Evolutionary conservation across 768 basidiomycete species (phyloP).

Genomic region (Baorangia bicolor): DNA sequence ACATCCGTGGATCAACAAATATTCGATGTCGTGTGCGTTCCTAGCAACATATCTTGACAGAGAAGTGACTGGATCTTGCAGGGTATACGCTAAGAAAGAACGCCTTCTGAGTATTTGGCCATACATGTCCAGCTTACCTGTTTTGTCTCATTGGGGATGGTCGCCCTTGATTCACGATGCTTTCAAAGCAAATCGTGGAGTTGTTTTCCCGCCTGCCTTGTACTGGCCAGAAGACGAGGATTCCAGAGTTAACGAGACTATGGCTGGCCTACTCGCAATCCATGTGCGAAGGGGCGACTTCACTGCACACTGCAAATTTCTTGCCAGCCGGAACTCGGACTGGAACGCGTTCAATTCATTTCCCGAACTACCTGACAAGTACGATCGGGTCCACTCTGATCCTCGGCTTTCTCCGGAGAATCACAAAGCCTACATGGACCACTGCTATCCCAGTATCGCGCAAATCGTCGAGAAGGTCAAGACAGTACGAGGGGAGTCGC

Average conservation of each 20-base stretch:
- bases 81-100: constrained; percentile 30
- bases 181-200: constrained; percentile 18
- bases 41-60: neutral
- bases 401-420: constrained; percentile 24
- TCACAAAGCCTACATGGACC: constrained; percentile 31
- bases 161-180: constrained; percentile 33
- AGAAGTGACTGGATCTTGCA: constrained; percentile 8
- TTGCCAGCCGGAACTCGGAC: constrained; percentile 33
- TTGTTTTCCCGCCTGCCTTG: constrained; percentile 19
- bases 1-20: constrained; percentile 16
- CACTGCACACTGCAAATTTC: constrained; percentile 39
- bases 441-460: constrained; percentile 42
- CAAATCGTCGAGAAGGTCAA: constrained; percentile 41
- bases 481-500: constrained; percentile 29
- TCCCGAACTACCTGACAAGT: constrained; percentile 39
- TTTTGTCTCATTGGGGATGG: constrained; percentile 36
- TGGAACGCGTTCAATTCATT: constrained; percentile 47
- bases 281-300: constrained; percentile 55
- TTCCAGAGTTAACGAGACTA: constrained; percentile 5
- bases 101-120: constrained; percentile 36
- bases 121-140: constrained; percentile 31
- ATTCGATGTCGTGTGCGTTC: constrained; percentile 17
- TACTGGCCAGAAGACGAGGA: constrained; percentile 1
- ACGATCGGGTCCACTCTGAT: constrained; percentile 28
- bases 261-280: constrained; percentile 42